Conservation (phyloP, 352 stramenopile species). For the Globisporangium acanthophoron region DNA sequence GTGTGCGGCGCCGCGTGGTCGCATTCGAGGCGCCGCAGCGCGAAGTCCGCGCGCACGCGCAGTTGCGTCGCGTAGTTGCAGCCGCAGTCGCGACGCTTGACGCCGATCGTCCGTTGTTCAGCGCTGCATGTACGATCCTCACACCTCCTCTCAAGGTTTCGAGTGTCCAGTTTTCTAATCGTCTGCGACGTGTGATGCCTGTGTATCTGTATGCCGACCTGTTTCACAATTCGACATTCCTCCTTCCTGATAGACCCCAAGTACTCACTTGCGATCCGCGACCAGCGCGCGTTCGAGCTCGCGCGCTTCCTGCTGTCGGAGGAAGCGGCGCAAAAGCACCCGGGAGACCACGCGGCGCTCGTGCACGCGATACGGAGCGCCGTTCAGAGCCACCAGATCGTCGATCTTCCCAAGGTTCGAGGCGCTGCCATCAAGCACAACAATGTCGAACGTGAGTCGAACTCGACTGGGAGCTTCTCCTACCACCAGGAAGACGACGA, state of each 20-base stretch:
- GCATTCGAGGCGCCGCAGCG: conserved; percentile 7
- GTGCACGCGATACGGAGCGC: not conserved
- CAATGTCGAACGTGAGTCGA: not conserved
- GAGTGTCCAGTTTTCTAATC: not conserved
- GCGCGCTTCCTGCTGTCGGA: conserved; percentile 5
- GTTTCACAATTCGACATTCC: not conserved
- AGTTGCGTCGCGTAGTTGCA: not conserved
- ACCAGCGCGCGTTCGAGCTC: conserved; percentile 6
- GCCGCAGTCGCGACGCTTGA: not conserved
- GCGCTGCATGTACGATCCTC: not conserved
- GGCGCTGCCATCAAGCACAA: not conserved
- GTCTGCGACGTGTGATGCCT: not conserved
- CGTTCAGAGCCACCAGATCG: not conserved
- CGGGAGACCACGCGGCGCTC: conserved; percentile 1
- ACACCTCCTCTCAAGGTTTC: not conserved
- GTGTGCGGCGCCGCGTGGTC: conserved; percentile 3
- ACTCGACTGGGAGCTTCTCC: too few species aligned
- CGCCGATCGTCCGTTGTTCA: not conserved
- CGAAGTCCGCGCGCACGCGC: not conserved
- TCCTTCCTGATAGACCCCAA: not conserved
- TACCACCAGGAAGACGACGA: not conserved
- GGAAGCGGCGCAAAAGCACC: not conserved
- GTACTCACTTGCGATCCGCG: not conserved
- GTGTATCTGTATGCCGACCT: not conserved
- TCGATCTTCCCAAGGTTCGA: not conserved